phyloP scores from a whole-genome alignment of 352 stramenopile species.

The Saprolegnia diclina region DNA sequence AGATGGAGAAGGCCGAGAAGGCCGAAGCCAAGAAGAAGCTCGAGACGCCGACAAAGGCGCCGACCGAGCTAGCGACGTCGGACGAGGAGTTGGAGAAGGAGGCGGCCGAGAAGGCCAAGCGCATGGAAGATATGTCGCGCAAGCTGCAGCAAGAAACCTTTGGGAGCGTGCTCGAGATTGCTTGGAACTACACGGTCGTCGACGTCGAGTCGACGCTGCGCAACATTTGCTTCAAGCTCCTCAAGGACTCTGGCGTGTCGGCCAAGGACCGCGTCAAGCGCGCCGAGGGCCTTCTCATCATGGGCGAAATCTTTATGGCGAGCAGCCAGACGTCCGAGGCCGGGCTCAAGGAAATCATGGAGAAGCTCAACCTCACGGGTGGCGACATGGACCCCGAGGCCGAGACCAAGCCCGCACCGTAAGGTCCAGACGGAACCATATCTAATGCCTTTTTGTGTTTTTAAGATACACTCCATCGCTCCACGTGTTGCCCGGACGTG shows the following conservation, averaged over 20 bases:
- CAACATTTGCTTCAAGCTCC: conserved; percentile 49
- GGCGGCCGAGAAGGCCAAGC: conserved; percentile 40
- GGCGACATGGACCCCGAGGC: not conserved
- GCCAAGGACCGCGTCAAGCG: conserved; percentile 40
- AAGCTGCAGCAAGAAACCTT: conserved; percentile 42
- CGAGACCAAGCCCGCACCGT: conserved; percentile 1
- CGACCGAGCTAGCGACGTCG: conserved; percentile 25
- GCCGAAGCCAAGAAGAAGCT: conserved; percentile 22
- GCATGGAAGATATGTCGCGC: conserved; percentile 34
- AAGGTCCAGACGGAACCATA: not conserved
- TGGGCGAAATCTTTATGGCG: conserved; percentile 48
- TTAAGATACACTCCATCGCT: no score
- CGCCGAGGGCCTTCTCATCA: conserved; percentile 39
- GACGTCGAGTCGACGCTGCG: conserved; percentile 50
- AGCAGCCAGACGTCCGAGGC: conserved; percentile 27
- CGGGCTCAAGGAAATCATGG: conserved; percentile 27
- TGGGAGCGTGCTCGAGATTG: conserved; percentile 39
- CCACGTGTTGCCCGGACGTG: no score
- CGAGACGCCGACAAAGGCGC: conserved; percentile 30
- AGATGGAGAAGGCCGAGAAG: conserved; percentile 30
- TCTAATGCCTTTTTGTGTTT: no score
- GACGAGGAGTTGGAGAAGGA: conserved; percentile 38
- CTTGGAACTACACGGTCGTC: conserved; percentile 58
- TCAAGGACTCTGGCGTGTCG: conserved; percentile 52
- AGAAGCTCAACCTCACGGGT: conserved; percentile 18